These are phyloP conservation scores for Volvox carteri DNA, from an alignment of 163 green algal genomes.

Conservation along the genomic window DNA sequence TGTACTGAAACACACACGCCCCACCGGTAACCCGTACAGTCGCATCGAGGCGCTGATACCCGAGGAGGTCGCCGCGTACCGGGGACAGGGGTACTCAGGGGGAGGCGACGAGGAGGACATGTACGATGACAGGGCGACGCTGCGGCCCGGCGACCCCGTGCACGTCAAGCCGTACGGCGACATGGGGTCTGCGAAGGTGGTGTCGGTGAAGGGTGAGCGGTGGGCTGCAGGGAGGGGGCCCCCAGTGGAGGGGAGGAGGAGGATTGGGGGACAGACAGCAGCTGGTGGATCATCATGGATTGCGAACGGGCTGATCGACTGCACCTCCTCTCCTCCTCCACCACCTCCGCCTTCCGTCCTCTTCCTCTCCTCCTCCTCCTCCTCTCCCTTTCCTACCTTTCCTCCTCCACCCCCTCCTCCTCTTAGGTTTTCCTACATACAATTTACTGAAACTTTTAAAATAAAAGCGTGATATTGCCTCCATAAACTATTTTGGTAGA, in stretches of 20 bases:
- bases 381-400: neutral
- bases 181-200: constrained; percentile 13
- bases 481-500: too few relatives aligned
- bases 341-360: neutral
- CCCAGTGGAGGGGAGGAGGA: neutral
- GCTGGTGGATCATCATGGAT: too few relatives aligned
- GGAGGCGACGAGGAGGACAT: neutral
- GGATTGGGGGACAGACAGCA: too few relatives aligned
- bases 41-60: constrained; percentile 51
- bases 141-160: constrained; percentile 35
- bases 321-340: neutral
- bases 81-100: neutral
- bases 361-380: neutral
- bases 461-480: too few relatives aligned
- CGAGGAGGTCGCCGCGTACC: constrained; percentile 32
- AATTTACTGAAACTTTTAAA: too few relatives aligned
- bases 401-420: too few relatives aligned
- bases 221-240: neutral
- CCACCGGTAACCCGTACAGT: too few relatives aligned
- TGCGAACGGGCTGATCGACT: too few relatives aligned
- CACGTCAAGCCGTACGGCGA: constrained; percentile 1
- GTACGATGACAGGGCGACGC: neutral
- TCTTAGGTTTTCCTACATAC: too few relatives aligned
- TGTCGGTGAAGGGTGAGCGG: constrained; percentile 30
- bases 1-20: too few relatives aligned